Percentiles rank a stretch among this genome's conserved stretches.
Evolutionary conservation across 768 basidiomycete genomes (phyloP).

Genomic region (Lentinus tigrinus): DNA sequence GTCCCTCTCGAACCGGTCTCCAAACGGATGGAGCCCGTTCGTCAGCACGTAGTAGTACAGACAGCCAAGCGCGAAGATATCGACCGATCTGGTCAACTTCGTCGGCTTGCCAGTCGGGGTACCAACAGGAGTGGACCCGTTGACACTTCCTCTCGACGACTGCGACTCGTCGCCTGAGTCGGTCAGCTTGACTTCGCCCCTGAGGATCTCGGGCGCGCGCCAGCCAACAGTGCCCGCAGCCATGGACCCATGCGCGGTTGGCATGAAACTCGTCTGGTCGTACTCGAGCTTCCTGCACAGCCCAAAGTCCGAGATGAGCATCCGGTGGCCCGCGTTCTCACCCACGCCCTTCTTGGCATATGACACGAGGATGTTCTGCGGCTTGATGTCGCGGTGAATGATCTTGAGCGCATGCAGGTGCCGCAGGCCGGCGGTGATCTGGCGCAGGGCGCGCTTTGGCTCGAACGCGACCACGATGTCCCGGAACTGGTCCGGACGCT

Average conservation of each 20-base stretch:
- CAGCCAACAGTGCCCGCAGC: conserved; percentile 95
- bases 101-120: conserved; percentile 48
- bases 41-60: conserved; percentile 92
- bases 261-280: conserved; percentile 95
- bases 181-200: conserved; percentile 92
- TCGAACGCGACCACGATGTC: conserved; percentile 80
- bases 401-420: conserved; percentile 94
- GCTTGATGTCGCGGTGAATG: conserved; percentile 98
- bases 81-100: conserved; percentile 90
- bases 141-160: conserved; percentile 63
- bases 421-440: conserved; percentile 84
- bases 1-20: conserved; percentile 90
- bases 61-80: conserved; percentile 95
- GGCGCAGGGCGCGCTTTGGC: conserved; percentile 81
- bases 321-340: conserved; percentile 54
- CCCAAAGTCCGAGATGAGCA: conserved; percentile 97
- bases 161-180: conserved; percentile 69
- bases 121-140: conserved; percentile 42
- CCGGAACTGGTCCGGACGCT: conserved; percentile 73
- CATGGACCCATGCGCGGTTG: conserved; percentile 85
- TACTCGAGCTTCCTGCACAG: conserved; percentile 93
- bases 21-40: conserved; percentile 90
- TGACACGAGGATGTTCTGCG: conserved; percentile 94
- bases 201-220: conserved; percentile 94
- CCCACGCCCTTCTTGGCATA: conserved; percentile 54